A percentile compares a stretch with the other conserved stretches of the same genome.
These are phyloP conservation scores for Hansenula sp. DNA, from an alignment of 1,139 yeast genomes.

Conservation along the genomic window DNA sequence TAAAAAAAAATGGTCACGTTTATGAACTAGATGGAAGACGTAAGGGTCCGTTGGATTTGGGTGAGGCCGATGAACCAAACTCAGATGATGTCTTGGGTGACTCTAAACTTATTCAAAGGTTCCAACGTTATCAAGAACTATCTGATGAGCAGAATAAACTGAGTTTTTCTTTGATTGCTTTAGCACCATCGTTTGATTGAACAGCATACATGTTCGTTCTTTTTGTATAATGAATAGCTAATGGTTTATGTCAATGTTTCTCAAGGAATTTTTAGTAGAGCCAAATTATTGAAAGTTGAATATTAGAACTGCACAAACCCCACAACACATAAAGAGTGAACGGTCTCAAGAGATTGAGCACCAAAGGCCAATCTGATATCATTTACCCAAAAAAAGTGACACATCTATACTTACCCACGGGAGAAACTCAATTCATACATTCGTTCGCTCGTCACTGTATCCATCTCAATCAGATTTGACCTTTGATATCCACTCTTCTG, in stretches of 20 bases:
- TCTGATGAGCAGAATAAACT: constrained; percentile 57
- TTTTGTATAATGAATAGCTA: too few relatives aligned
- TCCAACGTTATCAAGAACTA: constrained; percentile 61
- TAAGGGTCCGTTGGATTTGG: constrained; percentile 69
- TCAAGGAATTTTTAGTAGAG: too few relatives aligned
- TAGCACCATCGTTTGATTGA: constrained; percentile 42
- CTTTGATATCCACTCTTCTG: constrained; percentile 83
- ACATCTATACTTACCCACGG: constrained; percentile 1
- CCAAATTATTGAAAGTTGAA: too few relatives aligned
- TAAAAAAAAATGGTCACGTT: constrained; percentile 54
- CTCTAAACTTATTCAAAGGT: constrained; percentile 45
- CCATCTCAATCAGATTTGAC: constrained; percentile 80
- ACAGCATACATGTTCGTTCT: too few relatives aligned
- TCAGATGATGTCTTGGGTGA: constrained; percentile 51
- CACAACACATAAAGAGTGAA: too few relatives aligned
- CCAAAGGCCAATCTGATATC: too few relatives aligned
- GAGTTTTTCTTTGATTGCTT: constrained; percentile 65
- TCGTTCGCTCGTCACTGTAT: too few relatives aligned
- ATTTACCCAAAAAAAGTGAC: too few relatives aligned
- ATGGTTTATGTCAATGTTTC: too few relatives aligned
- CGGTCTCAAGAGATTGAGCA: too few relatives aligned
- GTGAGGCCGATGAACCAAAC: constrained; percentile 31
- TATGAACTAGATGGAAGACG: constrained; percentile 91
- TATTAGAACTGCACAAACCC: too few relatives aligned
- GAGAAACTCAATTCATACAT: too few relatives aligned